Percentiles rank a stretch among this genome's conserved stretches.
phyloP scores from a whole-genome alignment of 139 green algal species.

The Ettlia oleoabundans region DNA sequence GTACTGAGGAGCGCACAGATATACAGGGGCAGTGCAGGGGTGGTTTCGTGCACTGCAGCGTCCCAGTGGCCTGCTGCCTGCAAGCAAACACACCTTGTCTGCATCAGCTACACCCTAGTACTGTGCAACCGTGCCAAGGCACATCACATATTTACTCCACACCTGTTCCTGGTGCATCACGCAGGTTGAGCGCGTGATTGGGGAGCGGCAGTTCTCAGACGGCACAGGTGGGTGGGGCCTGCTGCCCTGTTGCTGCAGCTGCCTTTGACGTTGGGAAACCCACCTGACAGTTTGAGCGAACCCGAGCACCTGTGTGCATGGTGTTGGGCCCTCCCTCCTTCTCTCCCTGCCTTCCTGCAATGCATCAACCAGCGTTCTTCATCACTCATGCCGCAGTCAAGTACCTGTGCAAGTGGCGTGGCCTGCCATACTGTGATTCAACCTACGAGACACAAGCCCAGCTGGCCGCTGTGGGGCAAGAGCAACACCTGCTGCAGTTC shows the following conservation, averaged over 20 bases:
- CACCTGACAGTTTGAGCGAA: not conserved
- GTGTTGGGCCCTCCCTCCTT: not conserved
- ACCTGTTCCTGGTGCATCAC: not conserved
- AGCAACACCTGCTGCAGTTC: slow-evolving; percentile 64
- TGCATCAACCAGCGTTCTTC: not conserved
- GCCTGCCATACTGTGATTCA: slow-evolving; percentile 89
- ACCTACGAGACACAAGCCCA: slow-evolving; percentile 84
- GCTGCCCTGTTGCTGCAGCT: not conserved
- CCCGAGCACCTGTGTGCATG: too few relatives aligned
- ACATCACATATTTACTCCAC: not conserved
- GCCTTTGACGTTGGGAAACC: not conserved
- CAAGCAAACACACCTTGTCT: too few relatives aligned
- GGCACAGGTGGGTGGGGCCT: not conserved
- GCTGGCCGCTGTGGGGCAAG: slow-evolving; percentile 47
- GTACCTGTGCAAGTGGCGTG: slow-evolving; percentile 93
- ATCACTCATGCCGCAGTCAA: slow-evolving; percentile 17
- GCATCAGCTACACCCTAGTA: too few relatives aligned
- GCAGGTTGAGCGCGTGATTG: slow-evolving; percentile 71
- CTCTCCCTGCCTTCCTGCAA: too few relatives aligned
- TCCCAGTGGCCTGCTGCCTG: not conserved
- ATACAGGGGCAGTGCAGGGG: not conserved
- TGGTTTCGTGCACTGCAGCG: not conserved
- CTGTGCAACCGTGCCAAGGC: too few relatives aligned
- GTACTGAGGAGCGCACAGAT: too few relatives aligned
- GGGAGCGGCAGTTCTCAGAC: slow-evolving; percentile 39